Percentiles rank a stretch among this genome's conserved stretches.
phyloP scores from a whole-genome alignment of 371 early-diverging fungal genomes.

The Apophysomyces ossiformis region DNA sequence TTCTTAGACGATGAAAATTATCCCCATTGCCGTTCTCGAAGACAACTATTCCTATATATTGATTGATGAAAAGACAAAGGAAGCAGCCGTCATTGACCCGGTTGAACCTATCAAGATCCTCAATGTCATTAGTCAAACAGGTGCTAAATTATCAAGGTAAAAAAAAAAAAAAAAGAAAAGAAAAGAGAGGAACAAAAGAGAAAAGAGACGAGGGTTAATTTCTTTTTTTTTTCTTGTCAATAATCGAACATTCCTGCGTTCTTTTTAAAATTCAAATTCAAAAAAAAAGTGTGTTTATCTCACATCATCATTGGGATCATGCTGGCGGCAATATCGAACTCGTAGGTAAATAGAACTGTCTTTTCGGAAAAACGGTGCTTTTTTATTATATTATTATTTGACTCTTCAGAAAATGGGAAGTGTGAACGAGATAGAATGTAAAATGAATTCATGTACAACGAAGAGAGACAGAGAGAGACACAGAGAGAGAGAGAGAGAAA shows the following conservation, averaged over 20 bases:
- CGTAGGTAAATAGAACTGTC: constrained; percentile 27
- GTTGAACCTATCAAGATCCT: constrained; percentile 63
- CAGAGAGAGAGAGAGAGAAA: no score
- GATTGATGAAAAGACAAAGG: constrained; percentile 69
- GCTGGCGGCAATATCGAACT: constrained; percentile 78
- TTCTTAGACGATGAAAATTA: constrained; percentile 24
- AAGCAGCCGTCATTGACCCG: constrained; percentile 67
- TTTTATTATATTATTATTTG: no score
- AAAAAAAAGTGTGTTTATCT: constrained; percentile 59
- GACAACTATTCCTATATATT: constrained; percentile 76
- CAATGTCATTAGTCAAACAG: constrained; percentile 35
- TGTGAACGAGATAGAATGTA: no score
- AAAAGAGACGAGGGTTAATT: not conserved
- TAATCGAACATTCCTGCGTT: constrained; percentile 8
- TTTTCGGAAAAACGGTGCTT: constrained; percentile 21
- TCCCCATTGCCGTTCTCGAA: constrained; percentile 32
- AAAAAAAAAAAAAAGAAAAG: no score
- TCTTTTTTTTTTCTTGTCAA: constrained; percentile 8
- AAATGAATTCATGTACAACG: no score
- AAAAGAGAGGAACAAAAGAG: no score
- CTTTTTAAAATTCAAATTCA: constrained; percentile 1
- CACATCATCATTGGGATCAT: constrained; percentile 87
- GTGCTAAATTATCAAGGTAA: constrained; percentile 58
- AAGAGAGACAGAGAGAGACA: no score
- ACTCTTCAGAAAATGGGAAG: no score